These are phyloP conservation scores for Kodamaea nitidulidarum DNA, from an alignment of 805 yeast species.

Conservation along the genomic window DNA sequence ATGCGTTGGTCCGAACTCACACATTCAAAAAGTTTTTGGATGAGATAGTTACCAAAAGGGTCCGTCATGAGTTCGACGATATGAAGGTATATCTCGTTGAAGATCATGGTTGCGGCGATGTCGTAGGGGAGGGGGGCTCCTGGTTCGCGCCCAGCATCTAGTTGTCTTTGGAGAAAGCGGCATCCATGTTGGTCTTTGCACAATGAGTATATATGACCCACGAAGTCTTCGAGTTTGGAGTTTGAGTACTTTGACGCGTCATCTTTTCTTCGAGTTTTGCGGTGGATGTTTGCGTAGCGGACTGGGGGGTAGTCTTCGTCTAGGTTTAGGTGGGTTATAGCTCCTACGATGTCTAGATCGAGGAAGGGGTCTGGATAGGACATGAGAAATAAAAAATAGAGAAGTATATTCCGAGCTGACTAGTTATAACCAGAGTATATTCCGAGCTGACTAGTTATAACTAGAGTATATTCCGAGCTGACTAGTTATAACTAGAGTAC, in stretches of 20 bases:
- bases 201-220: slow-evolving; percentile 69
- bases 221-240: slow-evolving; percentile 63
- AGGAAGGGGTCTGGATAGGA: no score
- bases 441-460: no score
- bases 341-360: slow-evolving; percentile 48
- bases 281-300: no score
- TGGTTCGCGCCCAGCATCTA: slow-evolving; percentile 54
- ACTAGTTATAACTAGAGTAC: no score
- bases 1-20: slow-evolving; percentile 68
- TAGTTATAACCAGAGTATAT: no score
- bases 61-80: slow-evolving; percentile 88
- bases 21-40: slow-evolving; percentile 84
- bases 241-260: slow-evolving; percentile 68
- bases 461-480: no score
- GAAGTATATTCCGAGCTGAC: no score
- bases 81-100: slow-evolving; percentile 72
- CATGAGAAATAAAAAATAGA: no score
- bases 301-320: slow-evolving; percentile 23
- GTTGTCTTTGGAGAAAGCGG: slow-evolving; percentile 81
- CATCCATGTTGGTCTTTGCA: slow-evolving; percentile 98
- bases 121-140: slow-evolving; percentile 8
- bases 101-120: slow-evolving; percentile 67
- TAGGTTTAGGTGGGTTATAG: slow-evolving; percentile 43
- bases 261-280: slow-evolving; percentile 57
- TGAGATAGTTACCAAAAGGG: slow-evolving; percentile 94